These are phyloP conservation scores for Hibiscus mutabilis DNA, from an alignment of 345 rosid species.

Conservation along the genomic window DNA sequence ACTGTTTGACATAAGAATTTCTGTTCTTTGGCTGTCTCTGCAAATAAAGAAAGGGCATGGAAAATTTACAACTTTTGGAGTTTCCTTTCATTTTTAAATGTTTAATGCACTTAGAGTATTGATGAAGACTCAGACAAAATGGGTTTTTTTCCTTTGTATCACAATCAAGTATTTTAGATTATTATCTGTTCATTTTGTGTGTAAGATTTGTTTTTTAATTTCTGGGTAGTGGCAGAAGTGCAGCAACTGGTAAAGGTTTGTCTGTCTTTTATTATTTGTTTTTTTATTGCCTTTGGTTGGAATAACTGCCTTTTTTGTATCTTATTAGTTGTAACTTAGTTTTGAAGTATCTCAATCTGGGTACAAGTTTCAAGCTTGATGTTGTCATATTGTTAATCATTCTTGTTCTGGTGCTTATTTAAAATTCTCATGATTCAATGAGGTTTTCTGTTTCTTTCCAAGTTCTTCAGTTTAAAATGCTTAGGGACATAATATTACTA, in stretches of 20 bases:
- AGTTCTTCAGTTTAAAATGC: neutral
- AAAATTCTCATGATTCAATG: neutral
- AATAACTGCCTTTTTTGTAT: slow-evolving; percentile 5
- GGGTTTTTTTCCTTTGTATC: neutral
- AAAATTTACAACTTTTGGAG: slow-evolving; percentile 2
- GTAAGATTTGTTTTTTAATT: neutral
- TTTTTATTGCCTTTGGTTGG: slow-evolving; percentile 2
- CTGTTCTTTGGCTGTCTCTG: neutral
- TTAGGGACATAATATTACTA: neutral
- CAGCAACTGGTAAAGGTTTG: slow-evolving; percentile 7
- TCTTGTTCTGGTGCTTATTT: neutral
- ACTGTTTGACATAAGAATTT: neutral
- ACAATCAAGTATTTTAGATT: neutral
- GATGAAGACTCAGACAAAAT: slow-evolving; percentile 11
- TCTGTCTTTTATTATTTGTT: slow-evolving; percentile 6
- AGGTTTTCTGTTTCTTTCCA: neutral
- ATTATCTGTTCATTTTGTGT: neutral
- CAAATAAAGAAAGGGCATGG: neutral
- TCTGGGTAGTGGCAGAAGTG: slow-evolving; percentile 5
- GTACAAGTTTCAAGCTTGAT: slow-evolving; percentile 3
- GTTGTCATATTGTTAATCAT: neutral
- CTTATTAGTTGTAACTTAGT: neutral
- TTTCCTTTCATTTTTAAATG: neutral
- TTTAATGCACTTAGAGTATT: slow-evolving; percentile 7
- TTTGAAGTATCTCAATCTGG: slow-evolving; percentile 1